Base-by-base conservation (phyloP, 257 asterid species). In the Nicotiana paniculata region DNA sequence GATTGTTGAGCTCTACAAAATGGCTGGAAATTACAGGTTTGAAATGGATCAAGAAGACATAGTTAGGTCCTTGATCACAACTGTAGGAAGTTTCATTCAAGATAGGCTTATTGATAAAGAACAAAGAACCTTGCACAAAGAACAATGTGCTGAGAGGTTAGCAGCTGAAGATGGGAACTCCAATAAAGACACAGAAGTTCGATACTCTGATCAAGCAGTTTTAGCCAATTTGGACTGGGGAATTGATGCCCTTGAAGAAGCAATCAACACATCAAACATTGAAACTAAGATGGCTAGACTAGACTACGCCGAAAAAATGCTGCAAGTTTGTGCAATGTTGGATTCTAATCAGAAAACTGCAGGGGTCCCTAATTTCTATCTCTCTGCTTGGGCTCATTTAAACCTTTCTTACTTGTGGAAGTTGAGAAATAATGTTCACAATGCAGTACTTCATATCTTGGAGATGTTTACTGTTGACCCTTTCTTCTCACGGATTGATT, bases 221-320 rank as follows among this genome's bases (percentile, higher is more conserved):
- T 77, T 93, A 53, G 98, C 98, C 0, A 93, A 93, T 83, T 88
- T 93, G 1, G 98, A 93, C 69, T 92, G 98, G 98, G 98, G 97
- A 30, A 93, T 92, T 8, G 98, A 92, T 61, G 97, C 98, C 3
- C 92, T 93, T 13, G 98, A 93, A 78, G 98, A 92, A 80, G 96
- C 98, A 62, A 92, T 93, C 43, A 84, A 79, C 84, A 90, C 96
- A 3, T 92, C 93, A 3, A 91, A 91, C 77, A 35, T 79, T 48
- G 97, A 92, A 82, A 91, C 98, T 17, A 92, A 93, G 87, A 83
- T 91, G 92, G 95, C 98, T 0, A 82, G 97, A 6, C 62, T 93
- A 43, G 96, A 92, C 58, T 89, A 93, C 64, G 96, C 98, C 0
- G 93, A 92, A 77, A 93, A 93, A 85, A 93, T 93, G 97, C 84